A percentile compares a stretch with the other conserved stretches of the same genome.
phyloP scores from a whole-genome alignment of 2,329 filamentous ascomycete genomes.

The Dactylonectria macrodidyma region DNA sequence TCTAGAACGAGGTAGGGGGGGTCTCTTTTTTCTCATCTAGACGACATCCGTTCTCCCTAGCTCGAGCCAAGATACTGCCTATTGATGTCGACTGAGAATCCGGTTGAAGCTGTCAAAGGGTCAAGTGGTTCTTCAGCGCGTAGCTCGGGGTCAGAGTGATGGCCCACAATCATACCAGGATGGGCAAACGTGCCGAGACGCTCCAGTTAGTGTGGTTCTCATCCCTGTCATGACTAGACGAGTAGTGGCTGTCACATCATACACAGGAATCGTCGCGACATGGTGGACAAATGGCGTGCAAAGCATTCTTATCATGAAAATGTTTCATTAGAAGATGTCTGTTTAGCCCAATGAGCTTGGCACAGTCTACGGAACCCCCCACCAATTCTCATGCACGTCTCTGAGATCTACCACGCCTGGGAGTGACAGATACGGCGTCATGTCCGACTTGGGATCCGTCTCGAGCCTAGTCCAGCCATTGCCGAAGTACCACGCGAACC shows the following conservation, averaged over 20 bases:
- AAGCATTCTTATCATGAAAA: slow-evolving; percentile 6
- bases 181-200: not conserved
- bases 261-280: slow-evolving; percentile 27
- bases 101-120: slow-evolving; percentile 6
- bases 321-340: slow-evolving; percentile 30
- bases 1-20: slow-evolving; percentile 20
- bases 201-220: slow-evolving; percentile 4
- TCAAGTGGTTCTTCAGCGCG: not conserved
- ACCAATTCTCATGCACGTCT: slow-evolving; percentile 79
- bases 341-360: slow-evolving; percentile 9
- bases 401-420: slow-evolving; percentile 72
- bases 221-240: slow-evolving; percentile 21
- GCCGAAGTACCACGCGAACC: slow-evolving; percentile 76
- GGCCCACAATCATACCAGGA: slow-evolving; percentile 20
- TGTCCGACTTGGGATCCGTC: slow-evolving; percentile 66
- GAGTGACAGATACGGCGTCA: slow-evolving; percentile 74
- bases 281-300: slow-evolving; percentile 39
- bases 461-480: slow-evolving; percentile 77
- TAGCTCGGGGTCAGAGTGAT: not conserved
- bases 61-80: slow-evolving; percentile 1
- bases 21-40: not conserved
- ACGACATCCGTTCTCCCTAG: slow-evolving; percentile 6
- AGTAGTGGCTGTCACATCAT: slow-evolving; percentile 9
- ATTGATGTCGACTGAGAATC: slow-evolving; percentile 12
- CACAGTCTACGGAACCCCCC: slow-evolving; percentile 57